Base-by-base conservation (phyloP, 2,329 filamentous ascomycete species). In the Tolypocladium paradoxum region DNA sequence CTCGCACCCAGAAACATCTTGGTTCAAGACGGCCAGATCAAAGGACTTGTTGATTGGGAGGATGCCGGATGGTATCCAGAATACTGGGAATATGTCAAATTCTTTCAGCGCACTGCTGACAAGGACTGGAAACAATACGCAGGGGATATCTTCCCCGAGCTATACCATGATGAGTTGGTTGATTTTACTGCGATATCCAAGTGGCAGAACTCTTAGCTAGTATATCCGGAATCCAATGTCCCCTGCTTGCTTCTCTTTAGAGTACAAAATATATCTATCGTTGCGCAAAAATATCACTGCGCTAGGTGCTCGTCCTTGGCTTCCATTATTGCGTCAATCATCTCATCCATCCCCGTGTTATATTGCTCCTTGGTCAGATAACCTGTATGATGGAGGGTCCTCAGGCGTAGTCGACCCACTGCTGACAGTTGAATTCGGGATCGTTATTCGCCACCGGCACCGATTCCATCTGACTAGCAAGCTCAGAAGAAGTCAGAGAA, bases 1-100 rank as follows among this genome's bases (percentile, higher is more conserved):
- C 64, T 82, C 12, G 66, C 65, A 11, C 68, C 67, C 3, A 57
- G 70, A 3, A 78, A 78, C 52, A 74, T 78, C 33, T 54, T 78
- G 4, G 63, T 70, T 2, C 55, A 62, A 2, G 69, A 66, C 3
- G 69, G 69, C 18, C 61, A 67, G 8, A 63, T 76, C 18, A 64
- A 64, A 43, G 74, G 68, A 3, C 67, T 77, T 27, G 53, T 77
- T 27, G 75, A 76, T 57, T 77, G 74, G 74, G 74, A 77, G 57
- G 64, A 67, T 33, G 64, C 70, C 24, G 73, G 73, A 1, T 77
- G 71, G 72, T 76, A 72, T 58, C 73, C 73, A 2, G 61, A 65
- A n/a, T 71, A 69, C 50, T 76, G 66, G 67, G 67, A 69, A 45
- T 68, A 68, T 48, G 59, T 65, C 46, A 66, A 67, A 34, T 66